phyloP scores from a whole-genome alignment of 805 yeast species.

The Ogataea sp. region DNA sequence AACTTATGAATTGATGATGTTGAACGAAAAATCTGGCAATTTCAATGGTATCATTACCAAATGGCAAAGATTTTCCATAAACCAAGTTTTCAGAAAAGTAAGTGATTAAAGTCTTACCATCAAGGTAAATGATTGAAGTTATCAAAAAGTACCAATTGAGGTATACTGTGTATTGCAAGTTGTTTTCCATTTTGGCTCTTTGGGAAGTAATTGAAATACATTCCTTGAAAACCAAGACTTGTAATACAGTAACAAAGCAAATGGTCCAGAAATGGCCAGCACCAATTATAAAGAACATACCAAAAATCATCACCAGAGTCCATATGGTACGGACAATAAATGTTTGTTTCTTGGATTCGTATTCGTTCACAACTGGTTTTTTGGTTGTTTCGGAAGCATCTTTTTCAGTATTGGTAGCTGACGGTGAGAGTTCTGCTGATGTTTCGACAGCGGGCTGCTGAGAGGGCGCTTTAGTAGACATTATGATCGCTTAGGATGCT shows the following conservation, averaged over 20 bases:
- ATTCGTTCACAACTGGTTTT: conserved; percentile 27
- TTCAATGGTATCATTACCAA: conserved; percentile 16
- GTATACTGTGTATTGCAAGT: conserved; percentile 73
- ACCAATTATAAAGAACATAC: conserved; percentile 60
- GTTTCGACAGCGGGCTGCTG: no score
- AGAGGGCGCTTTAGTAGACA: no score
- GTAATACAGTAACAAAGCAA: conserved; percentile 60
- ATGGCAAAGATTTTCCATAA: conserved; percentile 4
- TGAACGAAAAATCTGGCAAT: conserved; percentile 23
- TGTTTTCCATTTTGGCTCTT: conserved; percentile 71
- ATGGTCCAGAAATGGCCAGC: conserved; percentile 85
- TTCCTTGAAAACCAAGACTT: conserved; percentile 82
- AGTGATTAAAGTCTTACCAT: conserved; percentile 72
- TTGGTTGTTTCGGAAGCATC: not conserved
- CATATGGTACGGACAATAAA: conserved; percentile 84
- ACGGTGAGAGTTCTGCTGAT: no score
- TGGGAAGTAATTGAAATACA: conserved; percentile 80
- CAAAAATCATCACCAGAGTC: conserved; percentile 85
- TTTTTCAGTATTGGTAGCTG: no score
- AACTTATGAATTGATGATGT: conserved; percentile 80
- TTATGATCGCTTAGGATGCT: no score
- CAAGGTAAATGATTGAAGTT: conserved; percentile 82
- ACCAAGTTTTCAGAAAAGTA: conserved; percentile 37
- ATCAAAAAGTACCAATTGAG: conserved; percentile 88
- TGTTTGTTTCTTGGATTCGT: conserved; percentile 67